Conservation (phyloP, 2,329 filamentous ascomycete genomes). For the Aspergillus caelatus region DNA sequence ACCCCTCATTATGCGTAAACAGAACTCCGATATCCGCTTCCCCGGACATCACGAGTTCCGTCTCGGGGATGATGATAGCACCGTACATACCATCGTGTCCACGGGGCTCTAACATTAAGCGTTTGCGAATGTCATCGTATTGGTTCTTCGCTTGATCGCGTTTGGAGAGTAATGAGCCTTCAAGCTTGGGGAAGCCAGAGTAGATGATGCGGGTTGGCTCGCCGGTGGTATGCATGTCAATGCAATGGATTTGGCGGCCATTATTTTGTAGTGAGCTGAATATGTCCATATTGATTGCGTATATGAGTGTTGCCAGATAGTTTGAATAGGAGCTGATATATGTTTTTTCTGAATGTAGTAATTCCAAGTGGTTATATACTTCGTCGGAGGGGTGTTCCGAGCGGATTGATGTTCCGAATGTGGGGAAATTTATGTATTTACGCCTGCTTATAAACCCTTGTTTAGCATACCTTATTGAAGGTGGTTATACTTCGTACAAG, state of each 20-base stretch:
- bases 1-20: constrained; percentile 53
- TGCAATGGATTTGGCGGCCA: constrained; percentile 26
- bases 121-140: constrained; percentile 45
- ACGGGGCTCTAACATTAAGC: constrained; percentile 52
- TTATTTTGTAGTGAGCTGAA: neutral
- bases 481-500: no score
- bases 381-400: neutral
- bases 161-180: constrained; percentile 46
- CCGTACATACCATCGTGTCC: constrained; percentile 58
- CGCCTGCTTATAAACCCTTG: no score
- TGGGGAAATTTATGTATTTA: neutral
- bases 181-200: constrained; percentile 42
- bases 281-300: neutral
- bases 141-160: constrained; percentile 41
- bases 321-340: neutral
- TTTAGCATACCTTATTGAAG: no score
- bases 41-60: constrained; percentile 43
- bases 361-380: neutral
- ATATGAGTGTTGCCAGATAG: neutral
- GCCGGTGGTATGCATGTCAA: constrained; percentile 54
- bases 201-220: constrained; percentile 54
- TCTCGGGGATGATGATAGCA: constrained; percentile 47
- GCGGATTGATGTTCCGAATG: neutral
- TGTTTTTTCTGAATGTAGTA: neutral
- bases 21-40: constrained; percentile 53